phyloP scores from a whole-genome alignment of 441 rosid species.

The Aleurites moluccanus region DNA sequence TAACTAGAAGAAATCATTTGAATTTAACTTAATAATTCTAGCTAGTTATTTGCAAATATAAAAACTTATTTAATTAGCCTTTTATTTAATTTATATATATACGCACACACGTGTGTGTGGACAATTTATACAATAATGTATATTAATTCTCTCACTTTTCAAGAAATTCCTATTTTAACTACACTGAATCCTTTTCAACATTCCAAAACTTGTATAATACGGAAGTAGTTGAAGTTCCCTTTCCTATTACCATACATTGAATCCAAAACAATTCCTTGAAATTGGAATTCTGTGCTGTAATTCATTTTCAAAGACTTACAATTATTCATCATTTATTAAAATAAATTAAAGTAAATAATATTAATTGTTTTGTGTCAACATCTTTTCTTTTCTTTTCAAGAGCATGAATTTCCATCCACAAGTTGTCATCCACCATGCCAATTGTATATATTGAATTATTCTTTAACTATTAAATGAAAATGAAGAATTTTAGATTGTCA shows the following conservation, averaged over 20 bases:
- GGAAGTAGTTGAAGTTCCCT: neutral
- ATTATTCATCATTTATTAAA: neutral
- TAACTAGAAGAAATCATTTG: too few relatives aligned
- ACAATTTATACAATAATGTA: too few relatives aligned
- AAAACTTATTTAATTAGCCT: too few relatives aligned
- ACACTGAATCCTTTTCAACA: neutral
- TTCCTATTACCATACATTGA: neutral
- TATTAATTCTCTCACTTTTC: too few relatives aligned
- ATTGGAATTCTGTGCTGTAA: too few relatives aligned
- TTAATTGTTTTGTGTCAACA: neutral
- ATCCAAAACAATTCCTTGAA: neutral
- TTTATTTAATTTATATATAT: too few relatives aligned
- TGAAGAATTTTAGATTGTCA: too few relatives aligned
- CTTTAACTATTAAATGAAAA: too few relatives aligned
- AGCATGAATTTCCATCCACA: neutral
- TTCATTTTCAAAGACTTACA: conserved; percentile 12
- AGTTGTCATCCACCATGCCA: neutral
- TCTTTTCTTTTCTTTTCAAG: neutral
- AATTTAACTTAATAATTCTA: too few relatives aligned
- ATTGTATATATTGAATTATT: neutral
- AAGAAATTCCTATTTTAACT: neutral
- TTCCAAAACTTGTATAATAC: neutral
- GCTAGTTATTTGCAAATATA: too few relatives aligned
- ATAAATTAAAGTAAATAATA: too few relatives aligned
- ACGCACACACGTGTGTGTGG: too few relatives aligned